A percentile compares a stretch with the other conserved stretches of the same genome.
phyloP scores from a whole-genome alignment of 2,329 filamentous ascomycete genomes.

The Fusarium annulatum region DNA sequence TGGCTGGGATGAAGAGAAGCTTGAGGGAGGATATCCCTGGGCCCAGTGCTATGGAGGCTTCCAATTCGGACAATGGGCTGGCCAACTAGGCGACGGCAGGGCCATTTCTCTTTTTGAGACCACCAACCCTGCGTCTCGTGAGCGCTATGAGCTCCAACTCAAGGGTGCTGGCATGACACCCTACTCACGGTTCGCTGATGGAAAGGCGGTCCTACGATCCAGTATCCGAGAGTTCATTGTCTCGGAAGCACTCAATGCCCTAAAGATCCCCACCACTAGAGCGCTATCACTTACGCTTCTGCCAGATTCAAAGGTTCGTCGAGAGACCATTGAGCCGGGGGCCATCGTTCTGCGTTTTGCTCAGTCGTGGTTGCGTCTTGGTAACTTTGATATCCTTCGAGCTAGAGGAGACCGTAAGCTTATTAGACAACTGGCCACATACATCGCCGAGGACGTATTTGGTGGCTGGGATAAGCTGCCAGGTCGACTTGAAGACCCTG shows the following conservation, averaged over 20 bases:
- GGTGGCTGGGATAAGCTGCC: conserved; percentile 89
- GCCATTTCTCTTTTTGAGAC: conserved; percentile 95
- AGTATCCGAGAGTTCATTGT: conserved; percentile 96
- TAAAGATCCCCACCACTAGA: conserved; percentile 86
- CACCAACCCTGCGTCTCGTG: conserved; percentile 77
- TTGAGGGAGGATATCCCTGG: conserved; percentile 88
- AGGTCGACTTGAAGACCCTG: conserved; percentile 64
- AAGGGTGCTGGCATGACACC: conserved; percentile 95
- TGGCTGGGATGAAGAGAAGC: conserved; percentile 76
- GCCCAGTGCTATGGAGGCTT: conserved; percentile 96
- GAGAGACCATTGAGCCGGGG: conserved; percentile 87
- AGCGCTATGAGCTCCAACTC: conserved; percentile 88
- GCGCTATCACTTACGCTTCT: conserved; percentile 85
- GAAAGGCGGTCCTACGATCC: conserved; percentile 90
- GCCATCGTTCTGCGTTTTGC: conserved; percentile 94
- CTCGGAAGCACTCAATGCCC: conserved; percentile 86
- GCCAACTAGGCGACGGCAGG: conserved; percentile 92
- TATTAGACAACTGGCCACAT: conserved; percentile 80
- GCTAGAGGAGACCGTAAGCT: conserved; percentile 81
- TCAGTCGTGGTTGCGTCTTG: conserved; percentile 89
- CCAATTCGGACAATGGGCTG: conserved; percentile 88
- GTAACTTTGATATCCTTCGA: conserved; percentile 94
- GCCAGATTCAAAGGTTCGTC: conserved; percentile 76
- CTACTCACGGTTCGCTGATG: conserved; percentile 96
- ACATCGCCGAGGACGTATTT: conserved; percentile 88